These are phyloP conservation scores for Termitomyces sp. DNA, from an alignment of 768 basidiomycete species.

Conservation along the genomic window DNA sequence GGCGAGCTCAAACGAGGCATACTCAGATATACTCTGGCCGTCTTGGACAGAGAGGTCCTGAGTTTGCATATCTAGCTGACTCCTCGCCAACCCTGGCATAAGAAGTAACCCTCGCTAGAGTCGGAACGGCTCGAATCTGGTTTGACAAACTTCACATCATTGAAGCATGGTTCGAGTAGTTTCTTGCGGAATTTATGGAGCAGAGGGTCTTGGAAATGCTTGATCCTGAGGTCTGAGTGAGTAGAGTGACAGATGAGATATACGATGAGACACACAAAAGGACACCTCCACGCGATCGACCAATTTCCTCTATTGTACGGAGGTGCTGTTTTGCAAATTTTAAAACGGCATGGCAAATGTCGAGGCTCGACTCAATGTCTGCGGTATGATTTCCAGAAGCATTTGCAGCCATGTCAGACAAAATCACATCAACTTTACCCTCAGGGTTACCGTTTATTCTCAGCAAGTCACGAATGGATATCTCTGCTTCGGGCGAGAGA, in stretches of 20 bases:
- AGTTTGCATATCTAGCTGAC: background rate
- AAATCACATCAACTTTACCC: conserved; percentile 66
- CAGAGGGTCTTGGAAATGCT: conserved; percentile 78
- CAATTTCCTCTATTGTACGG: conserved; percentile 37
- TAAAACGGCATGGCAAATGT: conserved; percentile 72
- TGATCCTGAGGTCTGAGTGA: conserved; percentile 48
- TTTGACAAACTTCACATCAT: conserved; percentile 65
- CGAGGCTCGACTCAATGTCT: conserved; percentile 66
- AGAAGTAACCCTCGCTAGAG: conserved; percentile 81
- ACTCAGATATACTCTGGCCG: background rate
- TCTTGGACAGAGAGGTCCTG: background rate
- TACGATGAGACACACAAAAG: conserved; percentile 43
- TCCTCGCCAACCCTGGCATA: conserved; percentile 71
- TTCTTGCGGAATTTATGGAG: conserved; percentile 57
- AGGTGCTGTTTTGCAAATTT: conserved; percentile 57
- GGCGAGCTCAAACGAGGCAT: background rate
- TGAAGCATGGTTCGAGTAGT: conserved; percentile 60
- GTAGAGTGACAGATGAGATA: background rate
- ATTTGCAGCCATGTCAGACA: conserved; percentile 91
- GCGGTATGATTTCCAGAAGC: conserved; percentile 60
- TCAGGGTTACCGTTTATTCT: conserved; percentile 19
- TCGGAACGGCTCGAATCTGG: conserved; percentile 75
- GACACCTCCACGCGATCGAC: conserved; percentile 40
- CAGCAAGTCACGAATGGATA: conserved; percentile 34
- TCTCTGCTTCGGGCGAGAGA: conserved; percentile 46